Percentiles rank a stretch among this genome's conserved stretches.
Evolutionary conservation across 2,329 filamentous ascomycete species (phyloP).

Genomic region (Talaromyces funiculosus): DNA sequence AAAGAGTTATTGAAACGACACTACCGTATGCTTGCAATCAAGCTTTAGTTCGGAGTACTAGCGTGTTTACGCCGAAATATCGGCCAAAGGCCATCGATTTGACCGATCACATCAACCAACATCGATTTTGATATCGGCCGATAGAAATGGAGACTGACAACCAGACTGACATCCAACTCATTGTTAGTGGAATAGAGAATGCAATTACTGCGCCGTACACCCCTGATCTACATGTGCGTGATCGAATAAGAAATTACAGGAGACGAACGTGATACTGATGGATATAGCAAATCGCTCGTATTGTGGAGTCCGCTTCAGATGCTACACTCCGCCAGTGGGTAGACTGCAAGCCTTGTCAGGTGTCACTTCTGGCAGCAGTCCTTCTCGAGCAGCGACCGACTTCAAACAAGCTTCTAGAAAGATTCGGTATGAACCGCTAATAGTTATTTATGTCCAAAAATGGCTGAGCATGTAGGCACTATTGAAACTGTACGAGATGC

Average conservation of each 20-base stretch:
- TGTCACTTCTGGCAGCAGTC: constrained; percentile 40
- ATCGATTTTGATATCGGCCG: background rate
- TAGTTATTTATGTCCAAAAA: background rate
- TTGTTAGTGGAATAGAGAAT: constrained; percentile 42
- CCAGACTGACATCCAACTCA: constrained; percentile 16
- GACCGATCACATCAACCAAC: background rate
- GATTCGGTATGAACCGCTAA: constrained; percentile 38
- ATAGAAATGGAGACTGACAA: constrained; percentile 23
- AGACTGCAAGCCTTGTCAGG: constrained; percentile 45
- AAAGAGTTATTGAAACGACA: background rate
- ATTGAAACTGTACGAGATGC: constrained; percentile 27
- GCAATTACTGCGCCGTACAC: constrained; percentile 46
- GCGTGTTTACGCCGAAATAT: constrained; percentile 3
- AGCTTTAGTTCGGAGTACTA: background rate
- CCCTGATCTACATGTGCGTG: constrained; percentile 45
- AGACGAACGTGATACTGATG: constrained; percentile 1
- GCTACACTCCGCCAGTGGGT: constrained; percentile 43
- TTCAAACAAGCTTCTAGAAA: constrained; percentile 48
- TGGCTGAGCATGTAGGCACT: constrained; percentile 21
- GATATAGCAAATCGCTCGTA: constrained; percentile 27
- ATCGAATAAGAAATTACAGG: background rate
- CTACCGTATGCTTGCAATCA: background rate
- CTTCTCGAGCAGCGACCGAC: constrained; percentile 48
- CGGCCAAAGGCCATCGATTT: background rate
- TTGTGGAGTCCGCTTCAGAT: constrained; percentile 26